phyloP scores from a whole-genome alignment of 768 basidiomycete species.

The Gyrodon lividus region DNA sequence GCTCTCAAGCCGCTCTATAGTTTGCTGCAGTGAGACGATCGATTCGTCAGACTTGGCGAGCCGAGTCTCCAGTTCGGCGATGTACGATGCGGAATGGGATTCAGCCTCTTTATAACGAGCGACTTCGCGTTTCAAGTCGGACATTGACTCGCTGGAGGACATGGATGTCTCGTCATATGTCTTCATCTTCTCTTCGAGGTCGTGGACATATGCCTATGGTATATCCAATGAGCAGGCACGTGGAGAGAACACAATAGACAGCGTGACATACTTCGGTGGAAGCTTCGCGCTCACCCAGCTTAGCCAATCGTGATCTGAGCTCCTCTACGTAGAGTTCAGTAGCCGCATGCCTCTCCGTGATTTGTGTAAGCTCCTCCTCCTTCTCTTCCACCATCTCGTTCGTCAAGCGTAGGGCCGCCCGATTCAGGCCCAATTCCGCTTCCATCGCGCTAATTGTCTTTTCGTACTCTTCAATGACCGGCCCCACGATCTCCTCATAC shows the following conservation, averaged over 20 bases:
- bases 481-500: constrained; percentile 93
- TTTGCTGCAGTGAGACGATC: constrained; percentile 61
- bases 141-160: constrained; percentile 73
- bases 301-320: constrained; percentile 72
- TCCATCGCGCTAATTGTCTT: constrained; percentile 95
- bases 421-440: constrained; percentile 83
- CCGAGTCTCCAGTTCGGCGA: constrained; percentile 82
- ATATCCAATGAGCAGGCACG: constrained; percentile 1
- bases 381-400: constrained; percentile 94
- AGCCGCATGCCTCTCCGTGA: constrained; percentile 68
- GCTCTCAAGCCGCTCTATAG: constrained; percentile 72
- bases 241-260: not conserved
- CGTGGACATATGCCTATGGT: constrained; percentile 82
- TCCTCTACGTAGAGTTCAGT: constrained; percentile 90
- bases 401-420: constrained; percentile 83
- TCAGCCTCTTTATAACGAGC: constrained; percentile 75
- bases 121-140: constrained; percentile 83
- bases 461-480: constrained; percentile 98
- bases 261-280: constrained; percentile 76
- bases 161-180: constrained; percentile 76
- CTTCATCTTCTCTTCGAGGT: constrained; percentile 91
- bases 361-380: constrained; percentile 69
- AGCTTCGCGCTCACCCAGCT: constrained; percentile 83
- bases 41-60: constrained; percentile 79
- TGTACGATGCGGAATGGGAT: constrained; percentile 70